These are phyloP conservation scores for Lepiota subincarnata DNA, from an alignment of 768 basidiomycete genomes.

Conservation along the genomic window DNA sequence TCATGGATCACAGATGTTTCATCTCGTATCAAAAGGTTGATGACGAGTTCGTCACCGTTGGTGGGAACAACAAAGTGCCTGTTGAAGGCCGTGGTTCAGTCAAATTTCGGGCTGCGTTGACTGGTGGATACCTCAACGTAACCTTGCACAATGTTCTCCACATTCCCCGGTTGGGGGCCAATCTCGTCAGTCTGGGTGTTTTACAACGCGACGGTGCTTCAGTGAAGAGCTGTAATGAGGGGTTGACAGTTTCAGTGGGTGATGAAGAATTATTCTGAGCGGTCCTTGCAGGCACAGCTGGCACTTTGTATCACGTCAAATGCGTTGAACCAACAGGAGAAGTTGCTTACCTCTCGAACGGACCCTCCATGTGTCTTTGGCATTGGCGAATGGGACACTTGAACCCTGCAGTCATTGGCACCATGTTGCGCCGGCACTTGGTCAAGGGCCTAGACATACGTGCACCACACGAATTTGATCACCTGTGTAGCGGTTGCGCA, in stretches of 20 bases:
- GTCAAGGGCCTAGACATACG: no score
- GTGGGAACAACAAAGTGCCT: constrained; percentile 14
- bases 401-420: no score
- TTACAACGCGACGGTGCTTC: constrained; percentile 11
- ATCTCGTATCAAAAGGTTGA: constrained; percentile 4
- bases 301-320: constrained; percentile 10
- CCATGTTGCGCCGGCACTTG: no score
- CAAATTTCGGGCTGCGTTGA: constrained; percentile 6
- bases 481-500: no score
- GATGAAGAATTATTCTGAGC: constrained; percentile 4
- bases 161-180: constrained; percentile 16
- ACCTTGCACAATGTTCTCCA: constrained; percentile 14
- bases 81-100: constrained; percentile 13
- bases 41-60: constrained; percentile 14
- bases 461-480: no score
- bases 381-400: no score
- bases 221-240: constrained; percentile 1
- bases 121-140: constrained; percentile 4
- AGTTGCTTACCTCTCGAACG: no score
- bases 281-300: neutral
- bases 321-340: no score
- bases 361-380: no score
- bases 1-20: constrained; percentile 12
- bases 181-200: constrained; percentile 18
- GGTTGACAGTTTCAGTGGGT: neutral